phyloP scores from a whole-genome alignment of 805 yeast genomes.

The Jamesozyma hellenica region DNA sequence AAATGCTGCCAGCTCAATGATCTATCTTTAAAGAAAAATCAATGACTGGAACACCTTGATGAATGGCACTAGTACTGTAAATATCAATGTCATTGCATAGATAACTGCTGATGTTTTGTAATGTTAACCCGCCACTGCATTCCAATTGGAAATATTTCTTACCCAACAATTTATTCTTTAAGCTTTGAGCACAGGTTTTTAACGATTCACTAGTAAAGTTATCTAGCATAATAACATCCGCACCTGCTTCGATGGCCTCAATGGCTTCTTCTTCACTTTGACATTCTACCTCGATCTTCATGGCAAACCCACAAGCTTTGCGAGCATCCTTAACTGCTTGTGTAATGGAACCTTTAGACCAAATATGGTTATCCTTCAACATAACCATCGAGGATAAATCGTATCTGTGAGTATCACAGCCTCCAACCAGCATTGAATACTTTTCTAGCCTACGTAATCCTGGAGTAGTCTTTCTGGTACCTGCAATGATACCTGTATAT shows the following conservation, averaged over 20 bases:
- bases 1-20: no score
- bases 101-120: conserved; percentile 52
- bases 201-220: conserved; percentile 65
- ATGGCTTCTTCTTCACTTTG: conserved; percentile 75
- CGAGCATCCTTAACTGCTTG: conserved; percentile 71
- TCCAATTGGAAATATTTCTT: conserved; percentile 56
- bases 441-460: conserved; percentile 83
- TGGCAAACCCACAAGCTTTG: conserved; percentile 75
- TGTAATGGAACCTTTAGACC: conserved; percentile 88
- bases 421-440: conserved; percentile 92
- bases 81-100: conserved; percentile 76
- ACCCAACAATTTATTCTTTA: conserved; percentile 48
- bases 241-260: conserved; percentile 92
- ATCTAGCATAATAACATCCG: conserved; percentile 91
- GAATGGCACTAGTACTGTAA: conserved; percentile 83
- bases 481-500: conserved; percentile 79
- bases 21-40: conserved; percentile 70
- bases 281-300: conserved; percentile 88
- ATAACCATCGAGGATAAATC: conserved; percentile 90
- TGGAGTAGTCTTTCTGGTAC: conserved; percentile 96
- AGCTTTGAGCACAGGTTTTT: conserved; percentile 49
- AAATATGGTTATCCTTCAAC: conserved; percentile 90
- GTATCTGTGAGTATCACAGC: conserved; percentile 85
- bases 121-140: conserved; percentile 84
- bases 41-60: conserved; percentile 77